A percentile compares a stretch with the other conserved stretches of the same genome.
phyloP scores from a whole-genome alignment of 228 moss, liverwort and hornwort genomes.

The Sphagnum magellanicum region DNA sequence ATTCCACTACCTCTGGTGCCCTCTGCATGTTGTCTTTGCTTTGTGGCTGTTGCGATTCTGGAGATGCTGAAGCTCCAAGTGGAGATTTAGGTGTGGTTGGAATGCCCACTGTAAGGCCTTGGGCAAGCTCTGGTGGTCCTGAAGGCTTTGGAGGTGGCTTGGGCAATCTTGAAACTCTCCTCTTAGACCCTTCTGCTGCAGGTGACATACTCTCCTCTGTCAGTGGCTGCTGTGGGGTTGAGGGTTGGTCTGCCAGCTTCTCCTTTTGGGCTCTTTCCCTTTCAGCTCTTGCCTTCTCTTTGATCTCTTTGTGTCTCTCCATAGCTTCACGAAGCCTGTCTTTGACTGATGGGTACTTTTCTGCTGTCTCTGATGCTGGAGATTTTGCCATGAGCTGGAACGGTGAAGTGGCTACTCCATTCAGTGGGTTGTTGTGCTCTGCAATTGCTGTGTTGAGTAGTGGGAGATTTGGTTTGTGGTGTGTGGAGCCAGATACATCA shows the following conservation, averaged over 20 bases:
- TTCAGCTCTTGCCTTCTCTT: constrained; percentile 54
- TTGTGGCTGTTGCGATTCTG: constrained; percentile 27
- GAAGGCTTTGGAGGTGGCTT: constrained; percentile 47
- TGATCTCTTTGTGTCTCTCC: constrained; percentile 61
- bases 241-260: constrained; percentile 9
- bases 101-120: constrained; percentile 10
- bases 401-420: constrained; percentile 42
- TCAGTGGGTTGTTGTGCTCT: constrained; percentile 24
- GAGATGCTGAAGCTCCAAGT: constrained; percentile 23
- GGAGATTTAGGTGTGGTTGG: constrained; percentile 68
- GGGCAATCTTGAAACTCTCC: constrained; percentile 45
- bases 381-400: constrained; percentile 80
- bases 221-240: constrained; percentile 3
- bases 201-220: constrained; percentile 20
- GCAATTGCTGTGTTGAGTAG: constrained; percentile 13
- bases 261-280: constrained; percentile 30
- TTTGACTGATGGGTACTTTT: constrained; percentile 79
- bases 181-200: constrained; percentile 45
- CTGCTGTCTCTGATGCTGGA: constrained; percentile 47
- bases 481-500: not conserved
- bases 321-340: constrained; percentile 79
- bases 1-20: constrained; percentile 92
- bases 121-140: not conserved
- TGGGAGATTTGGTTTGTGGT: constrained; percentile 13
- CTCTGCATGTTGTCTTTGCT: constrained; percentile 56